A percentile compares a stretch with the other conserved stretches of the same genome.
Evolutionary conservation across 768 basidiomycete species (phyloP).

Genomic region (Botryobasidium botryosum): DNA sequence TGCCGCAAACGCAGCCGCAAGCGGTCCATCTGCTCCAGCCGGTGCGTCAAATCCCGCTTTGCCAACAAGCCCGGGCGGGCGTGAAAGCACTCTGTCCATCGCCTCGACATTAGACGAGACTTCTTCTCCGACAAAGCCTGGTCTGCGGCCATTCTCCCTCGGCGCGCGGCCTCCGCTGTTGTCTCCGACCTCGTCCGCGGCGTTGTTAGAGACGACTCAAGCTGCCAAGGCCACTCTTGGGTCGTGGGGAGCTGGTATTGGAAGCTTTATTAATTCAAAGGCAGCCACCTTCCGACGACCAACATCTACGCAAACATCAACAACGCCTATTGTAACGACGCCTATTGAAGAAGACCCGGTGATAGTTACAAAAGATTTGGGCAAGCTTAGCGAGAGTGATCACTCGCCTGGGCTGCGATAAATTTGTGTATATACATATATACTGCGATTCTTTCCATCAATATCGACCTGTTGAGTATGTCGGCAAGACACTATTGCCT

Average conservation of each 20-base stretch:
- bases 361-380: no score
- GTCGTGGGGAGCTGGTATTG: background rate
- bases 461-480: no score
- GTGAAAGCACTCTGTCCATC: background rate
- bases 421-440: no score
- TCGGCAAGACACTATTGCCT: no score
- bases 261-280: conserved; percentile 1
- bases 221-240: background rate
- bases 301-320: no score
- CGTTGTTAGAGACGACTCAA: background rate
- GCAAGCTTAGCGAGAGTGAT: no score
- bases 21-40: conserved; percentile 3
- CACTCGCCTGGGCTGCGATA: no score
- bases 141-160: conserved; percentile 9
- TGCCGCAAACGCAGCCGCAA: background rate
- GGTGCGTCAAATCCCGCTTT: background rate
- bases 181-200: background rate
- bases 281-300: no score
- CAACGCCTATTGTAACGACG: no score
- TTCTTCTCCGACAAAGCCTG: background rate
- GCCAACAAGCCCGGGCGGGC: background rate
- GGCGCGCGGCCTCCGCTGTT: background rate
- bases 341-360: no score
- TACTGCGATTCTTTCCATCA: no score
- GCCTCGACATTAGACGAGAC: background rate